A percentile compares a stretch with the other conserved stretches of the same genome.
Conservation (phyloP, 768 basidiomycete species). For the Naematelia encephala region DNA sequence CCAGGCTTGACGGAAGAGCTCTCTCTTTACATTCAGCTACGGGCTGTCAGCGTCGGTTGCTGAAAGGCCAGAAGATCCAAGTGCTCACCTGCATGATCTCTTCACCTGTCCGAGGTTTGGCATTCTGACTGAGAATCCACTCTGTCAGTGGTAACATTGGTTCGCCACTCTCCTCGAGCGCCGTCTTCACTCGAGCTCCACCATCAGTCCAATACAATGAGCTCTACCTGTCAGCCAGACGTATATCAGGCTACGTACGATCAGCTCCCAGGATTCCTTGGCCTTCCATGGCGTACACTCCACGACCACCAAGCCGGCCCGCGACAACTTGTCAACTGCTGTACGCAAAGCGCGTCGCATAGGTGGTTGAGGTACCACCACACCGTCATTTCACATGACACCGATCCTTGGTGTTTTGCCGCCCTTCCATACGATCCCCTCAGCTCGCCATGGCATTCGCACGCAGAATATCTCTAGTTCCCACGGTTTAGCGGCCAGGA, state of each 20-base stretch:
- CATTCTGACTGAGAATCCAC: conserved; percentile 25
- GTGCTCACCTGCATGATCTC: conserved; percentile 21
- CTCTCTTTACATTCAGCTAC: conserved; percentile 23
- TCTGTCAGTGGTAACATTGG: conserved; percentile 31
- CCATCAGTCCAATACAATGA: conserved; percentile 30
- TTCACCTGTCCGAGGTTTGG: background rate
- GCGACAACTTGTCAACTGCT: conserved; percentile 10
- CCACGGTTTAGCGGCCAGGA: conserved; percentile 23
- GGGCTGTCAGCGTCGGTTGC: background rate
- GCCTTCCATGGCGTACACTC: conserved; percentile 5
- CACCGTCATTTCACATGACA: conserved; percentile 38
- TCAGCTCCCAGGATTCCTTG: conserved; percentile 21
- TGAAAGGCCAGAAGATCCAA: background rate
- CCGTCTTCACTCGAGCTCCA: conserved; percentile 7
- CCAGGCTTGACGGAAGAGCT: conserved; percentile 17
- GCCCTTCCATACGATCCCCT: conserved; percentile 9
- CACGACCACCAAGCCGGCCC: conserved; percentile 8
- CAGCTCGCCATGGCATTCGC: conserved; percentile 25
- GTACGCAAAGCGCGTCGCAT: conserved; percentile 53
- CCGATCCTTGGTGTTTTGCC: conserved; percentile 18
- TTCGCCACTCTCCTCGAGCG: conserved; percentile 17
- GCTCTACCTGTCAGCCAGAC: background rate
- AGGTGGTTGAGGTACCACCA: conserved; percentile 30
- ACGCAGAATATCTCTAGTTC: conserved; percentile 8
- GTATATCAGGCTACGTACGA: conserved; percentile 1